Evolutionary conservation across 2,329 filamentous ascomycete genomes (phyloP).

Genomic region (Kalmusia sp.): DNA sequence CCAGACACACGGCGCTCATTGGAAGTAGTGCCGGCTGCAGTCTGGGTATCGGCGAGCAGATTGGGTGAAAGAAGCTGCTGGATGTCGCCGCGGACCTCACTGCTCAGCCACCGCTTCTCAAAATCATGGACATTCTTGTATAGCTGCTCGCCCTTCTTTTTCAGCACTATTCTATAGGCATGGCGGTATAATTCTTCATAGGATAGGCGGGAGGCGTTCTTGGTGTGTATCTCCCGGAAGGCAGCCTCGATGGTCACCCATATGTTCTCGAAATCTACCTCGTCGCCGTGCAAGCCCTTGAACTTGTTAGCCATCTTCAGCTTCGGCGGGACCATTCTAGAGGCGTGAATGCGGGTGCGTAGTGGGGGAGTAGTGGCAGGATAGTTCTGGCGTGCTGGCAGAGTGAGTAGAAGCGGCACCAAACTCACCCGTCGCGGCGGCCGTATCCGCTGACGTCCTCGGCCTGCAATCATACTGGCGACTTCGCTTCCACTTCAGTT

Average conservation of each 20-base stretch:
- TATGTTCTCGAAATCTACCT: conserved; percentile 81
- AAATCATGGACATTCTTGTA: conserved; percentile 83
- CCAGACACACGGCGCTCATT: conserved; percentile 82
- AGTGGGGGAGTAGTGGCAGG: too few species aligned
- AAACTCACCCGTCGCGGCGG: conserved; percentile 70
- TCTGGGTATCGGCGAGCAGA: conserved; percentile 64
- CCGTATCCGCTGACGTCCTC: conserved; percentile 68
- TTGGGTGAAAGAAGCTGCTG: conserved; percentile 73
- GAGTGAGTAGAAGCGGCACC: background rate
- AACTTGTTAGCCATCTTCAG: conserved; percentile 7
- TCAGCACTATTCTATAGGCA: conserved; percentile 91
- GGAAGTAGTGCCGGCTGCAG: conserved; percentile 63
- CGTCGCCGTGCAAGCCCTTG: conserved; percentile 66
- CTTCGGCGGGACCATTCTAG: background rate
- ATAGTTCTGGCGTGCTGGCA: too few species aligned
- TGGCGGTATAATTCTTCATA: conserved; percentile 96
- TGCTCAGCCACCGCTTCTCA: conserved; percentile 80
- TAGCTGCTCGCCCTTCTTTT: conserved; percentile 81
- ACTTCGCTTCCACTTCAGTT: conserved; percentile 1
- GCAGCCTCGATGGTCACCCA: conserved; percentile 81
- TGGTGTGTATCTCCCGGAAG: conserved; percentile 86
- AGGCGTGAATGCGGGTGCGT: too few species aligned
- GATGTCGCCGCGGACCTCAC: conserved; percentile 75
- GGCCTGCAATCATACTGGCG: conserved; percentile 58
- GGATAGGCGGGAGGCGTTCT: conserved; percentile 86